phyloP scores from a whole-genome alignment of 176 grass and related monocot species.

The Dactylis glomerata region DNA sequence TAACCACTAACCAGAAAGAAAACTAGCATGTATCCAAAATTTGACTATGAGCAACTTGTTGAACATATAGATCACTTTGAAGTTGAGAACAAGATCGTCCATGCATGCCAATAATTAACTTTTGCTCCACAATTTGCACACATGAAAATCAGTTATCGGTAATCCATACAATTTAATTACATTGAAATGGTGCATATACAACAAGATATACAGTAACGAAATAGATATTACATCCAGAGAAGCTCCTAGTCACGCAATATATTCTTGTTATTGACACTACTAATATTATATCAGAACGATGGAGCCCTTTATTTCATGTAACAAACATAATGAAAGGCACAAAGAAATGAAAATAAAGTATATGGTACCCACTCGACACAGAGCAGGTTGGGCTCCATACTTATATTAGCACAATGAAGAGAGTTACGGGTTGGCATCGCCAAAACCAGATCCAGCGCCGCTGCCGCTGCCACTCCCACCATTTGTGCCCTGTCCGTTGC shows the following conservation, averaged over 20 bases:
- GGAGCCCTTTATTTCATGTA: background rate
- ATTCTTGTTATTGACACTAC: background rate
- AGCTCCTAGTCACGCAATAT: background rate
- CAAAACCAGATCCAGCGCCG: conserved; percentile 10
- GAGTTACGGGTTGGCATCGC: background rate
- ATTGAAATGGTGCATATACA: background rate
- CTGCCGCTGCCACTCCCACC: background rate
- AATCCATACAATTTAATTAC: background rate
- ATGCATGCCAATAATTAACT: background rate
- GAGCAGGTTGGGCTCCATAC: background rate
- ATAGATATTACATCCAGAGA: background rate
- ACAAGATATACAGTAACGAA: background rate
- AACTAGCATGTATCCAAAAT: background rate
- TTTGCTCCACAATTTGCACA: background rate
- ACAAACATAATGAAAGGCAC: background rate
- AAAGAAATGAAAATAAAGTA: background rate
- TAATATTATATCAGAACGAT: background rate
- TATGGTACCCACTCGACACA: background rate
- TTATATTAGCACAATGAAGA: too few relatives aligned
- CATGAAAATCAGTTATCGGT: background rate
- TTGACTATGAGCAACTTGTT: background rate
- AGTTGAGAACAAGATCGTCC: background rate
- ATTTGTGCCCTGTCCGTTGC: background rate
- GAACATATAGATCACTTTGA: background rate
- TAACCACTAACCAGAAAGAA: background rate